Evolutionary conservation across 805 yeast genomes (phyloP), one percentile per base, ranked within the genome.

Genomic region (Brettanomyces sp.): DNA sequence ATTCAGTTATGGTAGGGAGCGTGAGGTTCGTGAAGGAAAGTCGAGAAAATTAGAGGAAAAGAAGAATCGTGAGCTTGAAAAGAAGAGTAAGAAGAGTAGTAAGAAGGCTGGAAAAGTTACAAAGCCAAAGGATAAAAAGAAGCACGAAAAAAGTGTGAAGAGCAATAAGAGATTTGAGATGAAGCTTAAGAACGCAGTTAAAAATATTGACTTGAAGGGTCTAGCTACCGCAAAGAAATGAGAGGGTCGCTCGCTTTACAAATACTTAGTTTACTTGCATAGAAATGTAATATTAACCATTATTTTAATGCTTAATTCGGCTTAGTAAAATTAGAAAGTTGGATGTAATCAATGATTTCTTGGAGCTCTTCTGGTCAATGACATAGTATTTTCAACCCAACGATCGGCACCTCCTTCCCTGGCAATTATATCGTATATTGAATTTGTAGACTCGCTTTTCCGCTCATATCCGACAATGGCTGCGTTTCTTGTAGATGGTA

Each of bases 401-500:
- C 90, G 86, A 48, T 82, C 87, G 1, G 93, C 90, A 12, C 96
- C 96, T 9, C 96, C 96, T 59, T 87, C 95, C 55, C 76, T 68
- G 4, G 77, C 73, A 18, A 91, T 57, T 1, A 86, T 70, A 43
- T 85, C 86, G 52, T 76, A 73, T 1, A 83, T 66, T 48, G 64
- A 68, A 54, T 64, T 68, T 1, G 46, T 45, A 3, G 48, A 32
- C 9, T 55, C 47, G 36, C 58, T 60, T 5, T 55, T 50, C 7
- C 34, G n/a, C 35, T 69, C 64, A 44, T 76, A 71, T 0, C 95
- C 96, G 42, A 91, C 80, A 13, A 91, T 67, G 0, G 97, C 97
- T 1, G 95, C 88, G 58, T 91, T 91, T 61, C 97, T 70, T 0
- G 98, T 91, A 47, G 96, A 86, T 32, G 98, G 98, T 23, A 91